Percentiles rank a stretch among this genome's conserved stretches.
Evolutionary conservation across 1,284 basidiomycete genomes (phyloP).

Genomic region (Malassezia brasiliensis): DNA sequence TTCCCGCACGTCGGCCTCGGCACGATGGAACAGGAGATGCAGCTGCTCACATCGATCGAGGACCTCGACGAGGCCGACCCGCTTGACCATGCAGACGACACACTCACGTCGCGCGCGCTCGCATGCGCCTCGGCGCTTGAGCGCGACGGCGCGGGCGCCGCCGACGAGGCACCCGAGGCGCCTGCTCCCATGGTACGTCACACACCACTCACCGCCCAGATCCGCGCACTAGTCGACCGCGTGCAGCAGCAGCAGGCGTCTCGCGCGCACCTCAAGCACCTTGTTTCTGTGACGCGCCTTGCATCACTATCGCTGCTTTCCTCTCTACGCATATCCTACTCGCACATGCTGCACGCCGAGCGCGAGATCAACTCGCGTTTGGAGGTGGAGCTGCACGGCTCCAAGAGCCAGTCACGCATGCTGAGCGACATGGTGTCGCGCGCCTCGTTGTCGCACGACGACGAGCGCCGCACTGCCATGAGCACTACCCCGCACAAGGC

Average conservation of each 20-base stretch:
- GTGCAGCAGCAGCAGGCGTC: constrained; percentile 8
- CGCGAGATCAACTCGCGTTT: constrained; percentile 31
- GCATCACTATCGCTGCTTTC: constrained; percentile 41
- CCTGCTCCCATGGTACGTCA: neutral
- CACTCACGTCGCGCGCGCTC: neutral
- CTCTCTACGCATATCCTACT: constrained; percentile 32
- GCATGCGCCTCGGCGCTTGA: no score
- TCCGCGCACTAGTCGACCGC: constrained; percentile 1
- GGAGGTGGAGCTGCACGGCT: constrained; percentile 42
- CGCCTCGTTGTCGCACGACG: constrained; percentile 29
- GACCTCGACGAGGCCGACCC: constrained; percentile 5
- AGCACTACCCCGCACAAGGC: neutral
- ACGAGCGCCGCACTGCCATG: neutral
- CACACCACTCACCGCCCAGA: neutral
- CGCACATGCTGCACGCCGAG: constrained; percentile 33
- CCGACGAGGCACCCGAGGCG: no score
- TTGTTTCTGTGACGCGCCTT: constrained; percentile 24
- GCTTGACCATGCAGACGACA: neutral
- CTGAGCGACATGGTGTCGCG: constrained; percentile 36
- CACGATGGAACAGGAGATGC: constrained; percentile 34
- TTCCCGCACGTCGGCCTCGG: constrained; percentile 33
- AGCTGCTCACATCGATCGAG: constrained; percentile 32
- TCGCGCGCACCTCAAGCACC: constrained; percentile 6
- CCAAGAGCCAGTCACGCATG: constrained; percentile 40
- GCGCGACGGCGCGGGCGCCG: no score